Evolutionary conservation across 768 basidiomycete species (phyloP).

Genomic region (Mycena kentingensis): DNA sequence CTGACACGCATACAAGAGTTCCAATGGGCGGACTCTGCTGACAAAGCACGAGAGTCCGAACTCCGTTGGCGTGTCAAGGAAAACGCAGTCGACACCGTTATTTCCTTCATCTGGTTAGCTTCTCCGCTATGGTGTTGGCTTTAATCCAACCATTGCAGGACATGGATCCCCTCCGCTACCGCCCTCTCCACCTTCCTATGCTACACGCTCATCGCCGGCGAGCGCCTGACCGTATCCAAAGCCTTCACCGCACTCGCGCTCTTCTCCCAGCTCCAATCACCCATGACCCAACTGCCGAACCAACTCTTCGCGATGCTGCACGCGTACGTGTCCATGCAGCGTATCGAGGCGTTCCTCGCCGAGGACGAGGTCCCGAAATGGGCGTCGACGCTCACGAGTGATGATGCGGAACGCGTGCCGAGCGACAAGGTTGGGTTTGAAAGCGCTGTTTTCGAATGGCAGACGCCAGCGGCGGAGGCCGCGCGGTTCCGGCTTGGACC

Average conservation of each 20-base stretch:
- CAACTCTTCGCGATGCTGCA: constrained; percentile 67
- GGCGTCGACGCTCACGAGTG: constrained; percentile 64
- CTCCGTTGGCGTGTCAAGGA: constrained; percentile 68
- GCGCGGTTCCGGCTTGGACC: constrained; percentile 58
- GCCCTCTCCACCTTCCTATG: constrained; percentile 63
- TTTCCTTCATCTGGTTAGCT: constrained; percentile 68
- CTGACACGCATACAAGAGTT: constrained; percentile 42
- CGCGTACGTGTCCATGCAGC: constrained; percentile 78
- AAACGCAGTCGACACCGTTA: constrained; percentile 58
- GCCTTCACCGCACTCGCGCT: constrained; percentile 81
- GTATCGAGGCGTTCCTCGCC: constrained; percentile 71
- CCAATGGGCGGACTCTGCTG: constrained; percentile 59
- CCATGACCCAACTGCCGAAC: constrained; percentile 64
- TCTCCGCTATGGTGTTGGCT: constrained; percentile 3
- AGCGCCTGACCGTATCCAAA: constrained; percentile 72
- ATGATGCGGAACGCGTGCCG: constrained; percentile 6
- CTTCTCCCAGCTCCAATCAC: constrained; percentile 69
- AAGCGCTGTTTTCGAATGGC: constrained; percentile 61
- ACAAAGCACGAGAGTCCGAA: constrained; percentile 59
- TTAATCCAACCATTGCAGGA: constrained; percentile 41
- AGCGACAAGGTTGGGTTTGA: constrained; percentile 51
- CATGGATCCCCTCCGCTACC: constrained; percentile 73
- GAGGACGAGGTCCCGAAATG: constrained; percentile 80
- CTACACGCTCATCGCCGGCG: constrained; percentile 65
- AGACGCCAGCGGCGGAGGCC: constrained; percentile 35